Evolutionary conservation across 73 alveolate genomes (phyloP), one percentile per base, ranked within the genome.

Genomic region (Blepharisma stoltei): DNA sequence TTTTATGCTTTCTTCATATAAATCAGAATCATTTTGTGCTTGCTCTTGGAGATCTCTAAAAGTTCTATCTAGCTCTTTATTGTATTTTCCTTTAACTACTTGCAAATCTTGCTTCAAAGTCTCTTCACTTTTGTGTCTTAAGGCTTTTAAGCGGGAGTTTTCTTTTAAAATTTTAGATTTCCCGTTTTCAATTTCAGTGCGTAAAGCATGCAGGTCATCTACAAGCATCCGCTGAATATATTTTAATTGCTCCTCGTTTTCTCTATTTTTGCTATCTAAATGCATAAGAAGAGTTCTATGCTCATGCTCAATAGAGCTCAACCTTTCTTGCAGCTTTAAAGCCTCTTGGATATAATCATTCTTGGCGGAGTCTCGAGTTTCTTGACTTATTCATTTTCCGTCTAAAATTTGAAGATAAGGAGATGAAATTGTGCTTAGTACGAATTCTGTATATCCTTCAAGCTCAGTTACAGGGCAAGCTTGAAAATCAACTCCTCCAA

Each of bases 121-220:
- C 38, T 88, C 88, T 70, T 88, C 92, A 7, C 88, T 46, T 73
- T 70, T 37, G 20, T 49, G 44, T 52, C 88, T 70, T 44, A 75
- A 18, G 6, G 81, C 50, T 20, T 84, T 83, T 1, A 84, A 38
- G 53, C 86, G 81, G 11, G 73, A 78, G 43, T 78, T 67, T 47
- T 78, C 86, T 55, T 78, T 83, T 18, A 83, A 48, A 54, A 88
- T 54, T 44, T 81, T 84, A 14, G 53, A 43, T 45, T 86, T 84
- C 1, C 92, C 95, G 23, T 75, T 85, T 54, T 76, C 88, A n/a
- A 88, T 81, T n/a, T 88, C 95, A 14, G 79, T 81, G 49, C 87
- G 80, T 0, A 88, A 71, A 3, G 47, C 54, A 80, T 88, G 89
- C 53, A 88, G 66, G 50, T 88, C 95, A 6, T 55, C 73, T 9